phyloP scores from a whole-genome alignment of 371 early-diverging fungal species.

The Syncephalis plumigaleata region DNA sequence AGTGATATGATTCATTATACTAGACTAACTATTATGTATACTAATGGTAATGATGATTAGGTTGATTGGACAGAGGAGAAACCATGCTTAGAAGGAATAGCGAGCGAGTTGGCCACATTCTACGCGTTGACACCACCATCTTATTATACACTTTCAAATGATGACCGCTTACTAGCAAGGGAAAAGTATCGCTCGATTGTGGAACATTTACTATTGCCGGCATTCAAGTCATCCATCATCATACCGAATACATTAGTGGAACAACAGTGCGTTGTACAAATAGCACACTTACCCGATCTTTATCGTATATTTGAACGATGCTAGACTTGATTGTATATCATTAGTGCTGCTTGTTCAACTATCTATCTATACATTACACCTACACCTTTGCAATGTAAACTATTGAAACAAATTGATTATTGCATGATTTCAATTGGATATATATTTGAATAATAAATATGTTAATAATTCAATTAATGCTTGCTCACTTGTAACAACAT shows the following conservation, averaged over 20 bases:
- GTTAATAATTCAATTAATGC: too few relatives aligned
- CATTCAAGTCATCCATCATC: slow-evolving; percentile 40
- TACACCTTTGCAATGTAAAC: too few relatives aligned
- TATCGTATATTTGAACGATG: slow-evolving; percentile 89
- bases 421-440: too few relatives aligned
- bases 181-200: slow-evolving; percentile 32
- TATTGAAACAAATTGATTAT: too few relatives aligned
- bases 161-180: neutral
- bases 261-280: slow-evolving; percentile 30
- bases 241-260: slow-evolving; percentile 37
- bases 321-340: slow-evolving; percentile 16
- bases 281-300: slow-evolving; percentile 73
- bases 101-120: slow-evolving; percentile 54
- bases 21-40: neutral
- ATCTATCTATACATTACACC: too few relatives aligned
- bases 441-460: too few relatives aligned
- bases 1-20: neutral
- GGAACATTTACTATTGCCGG: slow-evolving; percentile 63
- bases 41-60: slow-evolving; percentile 19
- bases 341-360: too few relatives aligned
- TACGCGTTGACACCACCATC: slow-evolving; percentile 57
- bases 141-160: slow-evolving; percentile 7
- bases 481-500: too few relatives aligned
- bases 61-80: slow-evolving; percentile 74
- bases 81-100: slow-evolving; percentile 51